Evolutionary conservation across 129 eudicot genomes (phyloP).

Genomic region (Artemisia argyi): DNA sequence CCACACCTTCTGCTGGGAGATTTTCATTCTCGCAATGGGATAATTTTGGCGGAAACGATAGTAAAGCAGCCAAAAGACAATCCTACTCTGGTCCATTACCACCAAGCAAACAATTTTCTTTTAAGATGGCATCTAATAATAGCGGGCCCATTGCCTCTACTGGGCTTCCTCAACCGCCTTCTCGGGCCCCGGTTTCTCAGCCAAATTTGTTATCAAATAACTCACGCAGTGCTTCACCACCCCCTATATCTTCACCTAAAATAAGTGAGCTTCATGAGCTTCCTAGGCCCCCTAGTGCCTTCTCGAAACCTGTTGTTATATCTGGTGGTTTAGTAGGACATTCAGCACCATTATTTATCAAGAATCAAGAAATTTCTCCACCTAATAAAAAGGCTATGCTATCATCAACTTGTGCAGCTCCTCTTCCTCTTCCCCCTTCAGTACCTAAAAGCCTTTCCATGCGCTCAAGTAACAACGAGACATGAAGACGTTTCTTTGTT

Average conservation of each 20-base stretch:
- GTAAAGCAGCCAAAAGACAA: constrained; percentile 53
- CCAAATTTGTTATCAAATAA: constrained; percentile 39
- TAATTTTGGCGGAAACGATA: constrained; percentile 36
- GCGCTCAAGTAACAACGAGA: constrained; percentile 51
- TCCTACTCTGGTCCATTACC: constrained; percentile 79
- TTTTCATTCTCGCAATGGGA: constrained; percentile 42
- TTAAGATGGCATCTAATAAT: constrained; percentile 46
- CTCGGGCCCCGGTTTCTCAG: constrained; percentile 37
- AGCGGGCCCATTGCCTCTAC: constrained; percentile 59
- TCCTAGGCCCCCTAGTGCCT: constrained; percentile 76
- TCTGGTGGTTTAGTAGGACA: constrained; percentile 45
- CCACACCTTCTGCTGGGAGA: constrained; percentile 54
- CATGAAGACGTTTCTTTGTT: constrained; percentile 33
- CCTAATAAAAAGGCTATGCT: constrained; percentile 45
- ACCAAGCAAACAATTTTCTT: constrained; percentile 58
- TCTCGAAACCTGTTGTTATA: constrained; percentile 45
- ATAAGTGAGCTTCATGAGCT: constrained; percentile 95
- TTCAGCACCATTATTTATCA: constrained; percentile 62
- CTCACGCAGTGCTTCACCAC: constrained; percentile 58
- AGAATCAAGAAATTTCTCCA: constrained; percentile 57
- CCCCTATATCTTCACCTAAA: constrained; percentile 66
- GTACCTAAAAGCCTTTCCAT: constrained; percentile 67
- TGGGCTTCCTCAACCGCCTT: constrained; percentile 48
- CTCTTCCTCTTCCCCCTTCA: constrained; percentile 73
- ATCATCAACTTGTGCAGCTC: constrained; percentile 44